Evolutionary conservation across 1,284 basidiomycete species (phyloP).

Genomic region (Ganoderma resinaceum): DNA sequence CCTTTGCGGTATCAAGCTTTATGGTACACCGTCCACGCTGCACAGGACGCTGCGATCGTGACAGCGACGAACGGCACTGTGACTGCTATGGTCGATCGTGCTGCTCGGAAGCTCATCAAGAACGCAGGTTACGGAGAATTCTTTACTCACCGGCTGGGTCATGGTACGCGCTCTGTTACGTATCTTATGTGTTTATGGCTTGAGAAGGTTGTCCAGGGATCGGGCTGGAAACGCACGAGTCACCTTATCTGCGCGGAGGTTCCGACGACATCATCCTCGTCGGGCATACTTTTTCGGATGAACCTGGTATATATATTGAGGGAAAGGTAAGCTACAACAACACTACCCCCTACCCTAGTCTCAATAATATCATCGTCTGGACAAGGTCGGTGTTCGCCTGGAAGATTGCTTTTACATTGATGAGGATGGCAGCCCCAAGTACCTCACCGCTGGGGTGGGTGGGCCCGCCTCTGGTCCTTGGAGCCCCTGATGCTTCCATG

Average conservation of each 20-base stretch:
- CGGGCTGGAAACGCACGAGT: slow-evolving; percentile 83
- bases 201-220: slow-evolving; percentile 59
- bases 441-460: slow-evolving; percentile 69
- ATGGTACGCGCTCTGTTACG: slow-evolving; percentile 54
- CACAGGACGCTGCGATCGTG: slow-evolving; percentile 65
- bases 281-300: slow-evolving; percentile 83
- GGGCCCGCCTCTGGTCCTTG: slow-evolving; percentile 62
- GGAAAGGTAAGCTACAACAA: slow-evolving; percentile 56
- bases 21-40: slow-evolving; percentile 73
- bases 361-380: background rate
- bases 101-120: slow-evolving; percentile 65
- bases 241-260: slow-evolving; percentile 80
- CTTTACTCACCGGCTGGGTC: slow-evolving; percentile 85
- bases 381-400: slow-evolving; percentile 76
- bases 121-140: slow-evolving; percentile 58
- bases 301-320: slow-evolving; percentile 86
- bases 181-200: background rate
- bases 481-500: slow-evolving; percentile 46
- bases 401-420: slow-evolving; percentile 85
- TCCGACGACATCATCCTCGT: slow-evolving; percentile 60
- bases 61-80: slow-evolving; percentile 56
- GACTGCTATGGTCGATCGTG: slow-evolving; percentile 67
- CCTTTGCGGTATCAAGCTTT: slow-evolving; percentile 60
- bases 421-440: slow-evolving; percentile 57
- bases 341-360: background rate